phyloP scores from a whole-genome alignment of 164 flowering plant species.

The Houttuynia cordata region DNA sequence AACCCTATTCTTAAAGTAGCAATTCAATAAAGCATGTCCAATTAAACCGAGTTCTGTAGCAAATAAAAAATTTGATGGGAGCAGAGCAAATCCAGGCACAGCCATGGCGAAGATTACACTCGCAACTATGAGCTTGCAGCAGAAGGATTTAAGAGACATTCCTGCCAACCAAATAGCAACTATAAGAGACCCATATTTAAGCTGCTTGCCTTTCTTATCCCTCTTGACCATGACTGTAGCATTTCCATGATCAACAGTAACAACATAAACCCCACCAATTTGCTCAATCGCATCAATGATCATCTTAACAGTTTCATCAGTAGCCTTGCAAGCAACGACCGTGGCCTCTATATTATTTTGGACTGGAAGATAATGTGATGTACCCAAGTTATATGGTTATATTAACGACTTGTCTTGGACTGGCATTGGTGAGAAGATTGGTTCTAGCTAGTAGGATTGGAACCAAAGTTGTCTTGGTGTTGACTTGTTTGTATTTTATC shows the following conservation, averaged over 20 bases:
- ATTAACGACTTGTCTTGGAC: too few species aligned
- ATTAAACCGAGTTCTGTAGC: conserved; percentile 68
- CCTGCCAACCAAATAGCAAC: conserved; percentile 98
- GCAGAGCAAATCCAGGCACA: conserved; percentile 82
- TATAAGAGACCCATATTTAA: conserved; percentile 79
- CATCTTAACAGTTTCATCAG: conserved; percentile 95
- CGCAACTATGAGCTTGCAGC: conserved; percentile 74
- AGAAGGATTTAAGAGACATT: conserved; percentile 85
- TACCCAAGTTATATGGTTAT: too few species aligned
- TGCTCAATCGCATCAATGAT: conserved; percentile 87
- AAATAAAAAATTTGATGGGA: conserved; percentile 57
- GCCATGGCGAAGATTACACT: conserved; percentile 71
- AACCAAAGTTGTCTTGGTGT: too few species aligned
- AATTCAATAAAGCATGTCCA: conserved; percentile 66
- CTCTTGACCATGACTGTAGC: conserved; percentile 99
- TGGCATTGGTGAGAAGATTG: too few species aligned
- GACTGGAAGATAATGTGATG: too few species aligned
- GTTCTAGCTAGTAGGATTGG: too few species aligned
- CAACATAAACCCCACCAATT: conserved; percentile 88
- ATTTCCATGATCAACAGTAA: conserved; percentile 97
- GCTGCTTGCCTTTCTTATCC: conserved; percentile 54
- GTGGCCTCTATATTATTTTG: conserved; percentile 86
- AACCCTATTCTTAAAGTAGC: conserved; percentile 73
- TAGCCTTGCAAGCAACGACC: conserved; percentile 84
- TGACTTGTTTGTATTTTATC: too few species aligned